Percentiles rank a stretch among this genome's conserved stretches.
Conservation (phyloP, 2,329 filamentous ascomycete species). For the Chaetomium globosum region DNA sequence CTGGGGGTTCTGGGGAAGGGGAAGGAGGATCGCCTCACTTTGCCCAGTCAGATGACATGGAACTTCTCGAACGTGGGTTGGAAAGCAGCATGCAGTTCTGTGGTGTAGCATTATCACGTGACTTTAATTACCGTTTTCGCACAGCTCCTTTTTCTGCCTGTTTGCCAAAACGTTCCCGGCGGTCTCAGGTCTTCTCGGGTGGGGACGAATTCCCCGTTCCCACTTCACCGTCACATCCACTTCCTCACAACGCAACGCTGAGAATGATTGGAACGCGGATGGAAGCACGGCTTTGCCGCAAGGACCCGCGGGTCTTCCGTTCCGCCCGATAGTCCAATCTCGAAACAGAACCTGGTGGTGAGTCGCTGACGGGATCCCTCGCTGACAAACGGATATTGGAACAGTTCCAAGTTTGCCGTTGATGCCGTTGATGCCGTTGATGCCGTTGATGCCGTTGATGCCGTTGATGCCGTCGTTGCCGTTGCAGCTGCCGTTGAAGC, state of each 20-base stretch:
- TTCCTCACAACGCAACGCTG: slow-evolving; percentile 1
- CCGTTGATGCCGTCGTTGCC: too few relatives aligned
- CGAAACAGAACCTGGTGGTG: background rate
- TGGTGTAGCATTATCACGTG: too few relatives aligned
- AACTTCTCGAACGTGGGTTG: slow-evolving; percentile 13
- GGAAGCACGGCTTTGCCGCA: slow-evolving; percentile 21
- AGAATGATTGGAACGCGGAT: slow-evolving; percentile 30
- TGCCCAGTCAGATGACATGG: slow-evolving; percentile 2
- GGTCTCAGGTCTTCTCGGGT: too few relatives aligned
- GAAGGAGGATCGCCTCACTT: background rate
- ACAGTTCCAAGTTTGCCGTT: background rate
- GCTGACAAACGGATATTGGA: background rate
- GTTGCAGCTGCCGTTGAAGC: too few relatives aligned
- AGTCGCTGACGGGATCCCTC: background rate
- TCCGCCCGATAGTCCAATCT: slow-evolving; percentile 3
- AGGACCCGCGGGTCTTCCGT: slow-evolving; percentile 7
- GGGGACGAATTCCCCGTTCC: background rate
- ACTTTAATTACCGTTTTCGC: too few relatives aligned
- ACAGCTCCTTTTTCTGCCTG: too few relatives aligned
- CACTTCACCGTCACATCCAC: slow-evolving; percentile 4
- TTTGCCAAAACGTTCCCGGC: too few relatives aligned
- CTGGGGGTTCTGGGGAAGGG: background rate
- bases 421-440: background rate
- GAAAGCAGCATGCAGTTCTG: too few relatives aligned
- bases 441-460: too few relatives aligned